A percentile compares a stretch with the other conserved stretches of the same genome.
These are phyloP conservation scores for Leavenworthia alabamica DNA, from an alignment of 345 rosid genomes.

Conservation along the genomic window DNA sequence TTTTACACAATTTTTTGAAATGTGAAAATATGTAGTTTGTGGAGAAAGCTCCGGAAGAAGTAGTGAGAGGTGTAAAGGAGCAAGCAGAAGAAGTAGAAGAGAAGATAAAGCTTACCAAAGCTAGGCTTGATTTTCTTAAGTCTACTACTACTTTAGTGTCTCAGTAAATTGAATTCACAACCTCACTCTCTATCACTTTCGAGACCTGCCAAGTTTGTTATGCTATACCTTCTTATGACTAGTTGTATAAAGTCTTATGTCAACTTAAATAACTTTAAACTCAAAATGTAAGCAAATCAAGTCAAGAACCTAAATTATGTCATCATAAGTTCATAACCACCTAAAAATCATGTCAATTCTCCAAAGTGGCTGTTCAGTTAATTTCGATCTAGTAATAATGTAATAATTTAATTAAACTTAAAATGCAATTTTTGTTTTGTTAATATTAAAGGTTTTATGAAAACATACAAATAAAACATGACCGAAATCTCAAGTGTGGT, in stretches of 20 bases:
- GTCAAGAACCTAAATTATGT: not conserved
- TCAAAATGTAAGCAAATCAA: not conserved
- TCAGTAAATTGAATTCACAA: conserved; percentile 28
- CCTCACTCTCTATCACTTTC: not conserved
- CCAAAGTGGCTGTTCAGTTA: not conserved
- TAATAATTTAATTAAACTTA: not conserved
- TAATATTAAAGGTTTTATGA: not conserved
- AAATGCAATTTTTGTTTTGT: not conserved
- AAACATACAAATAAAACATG: not conserved
- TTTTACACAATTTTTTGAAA: not conserved
- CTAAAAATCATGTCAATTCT: not conserved
- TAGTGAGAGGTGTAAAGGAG: conserved; percentile 68
- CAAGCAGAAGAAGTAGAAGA: conserved; percentile 88
- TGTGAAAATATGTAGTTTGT: conserved; percentile 42
- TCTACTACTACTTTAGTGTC: conserved; percentile 61
- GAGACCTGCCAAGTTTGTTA: not conserved
- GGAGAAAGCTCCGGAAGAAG: conserved; percentile 80
- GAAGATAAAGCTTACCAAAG: conserved; percentile 75
- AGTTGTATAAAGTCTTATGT: not conserved
- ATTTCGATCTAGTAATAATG: not conserved
- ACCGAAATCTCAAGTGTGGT: not conserved
- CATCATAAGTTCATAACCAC: too few relatives aligned
- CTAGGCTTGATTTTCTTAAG: conserved; percentile 64
- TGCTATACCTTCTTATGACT: not conserved
- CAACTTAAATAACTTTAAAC: not conserved